A percentile compares a stretch with the other conserved stretches of the same genome.
These are phyloP conservation scores for Populus alba DNA, from an alignment of 345 rosid genomes.

Conservation along the genomic window DNA sequence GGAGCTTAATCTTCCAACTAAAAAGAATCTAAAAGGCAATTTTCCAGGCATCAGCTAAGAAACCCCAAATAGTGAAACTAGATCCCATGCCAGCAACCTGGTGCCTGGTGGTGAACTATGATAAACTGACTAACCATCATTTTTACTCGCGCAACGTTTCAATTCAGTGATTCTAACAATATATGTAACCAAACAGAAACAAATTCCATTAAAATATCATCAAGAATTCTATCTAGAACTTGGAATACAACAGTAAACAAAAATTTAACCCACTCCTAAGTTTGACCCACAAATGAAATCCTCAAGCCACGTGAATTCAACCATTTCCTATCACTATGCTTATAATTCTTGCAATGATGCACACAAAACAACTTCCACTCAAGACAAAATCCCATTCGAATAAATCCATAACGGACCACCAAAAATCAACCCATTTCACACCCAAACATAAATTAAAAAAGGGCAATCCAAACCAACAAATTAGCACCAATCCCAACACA, in stretches of 20 bases:
- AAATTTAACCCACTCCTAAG: background rate
- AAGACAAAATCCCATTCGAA: background rate
- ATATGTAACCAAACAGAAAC: background rate
- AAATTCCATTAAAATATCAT: background rate
- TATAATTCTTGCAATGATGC: background rate
- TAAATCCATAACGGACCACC: background rate
- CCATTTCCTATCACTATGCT: background rate
- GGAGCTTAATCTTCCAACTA: too few relatives aligned
- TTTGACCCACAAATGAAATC: background rate
- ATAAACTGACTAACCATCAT: background rate
- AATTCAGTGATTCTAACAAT: background rate
- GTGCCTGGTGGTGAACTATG: background rate
- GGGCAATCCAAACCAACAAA: background rate
- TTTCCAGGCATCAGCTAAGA: background rate
- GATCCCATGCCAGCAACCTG: background rate
- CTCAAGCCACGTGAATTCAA: background rate
- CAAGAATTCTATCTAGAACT: background rate
- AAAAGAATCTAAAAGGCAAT: background rate
- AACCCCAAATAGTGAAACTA: background rate
- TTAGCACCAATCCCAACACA: background rate
- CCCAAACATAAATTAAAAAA: background rate
- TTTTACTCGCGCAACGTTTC: background rate
- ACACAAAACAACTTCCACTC: background rate
- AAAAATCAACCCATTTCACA: background rate
- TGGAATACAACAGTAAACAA: background rate